These are phyloP conservation scores for Apostasia shenzhenica DNA, from an alignment of 106 monocot species.

Conservation along the genomic window DNA sequence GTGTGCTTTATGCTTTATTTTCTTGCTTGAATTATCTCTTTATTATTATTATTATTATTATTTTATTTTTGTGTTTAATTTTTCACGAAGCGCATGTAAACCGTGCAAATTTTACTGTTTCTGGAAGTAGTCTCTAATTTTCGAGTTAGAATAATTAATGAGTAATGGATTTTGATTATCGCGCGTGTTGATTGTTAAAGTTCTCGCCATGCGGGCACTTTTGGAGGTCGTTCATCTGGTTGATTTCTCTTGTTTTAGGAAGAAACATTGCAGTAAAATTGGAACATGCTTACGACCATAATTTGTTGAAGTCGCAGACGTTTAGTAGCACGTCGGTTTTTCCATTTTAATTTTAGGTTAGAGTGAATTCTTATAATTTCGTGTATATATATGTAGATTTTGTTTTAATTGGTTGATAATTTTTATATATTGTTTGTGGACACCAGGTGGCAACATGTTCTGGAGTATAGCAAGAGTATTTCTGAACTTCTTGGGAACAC, in stretches of 20 bases:
- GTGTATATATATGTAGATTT: too few relatives aligned
- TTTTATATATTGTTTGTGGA: too few relatives aligned
- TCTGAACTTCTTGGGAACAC: constrained; percentile 45
- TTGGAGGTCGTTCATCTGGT: too few relatives aligned
- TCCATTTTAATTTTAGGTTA: too few relatives aligned
- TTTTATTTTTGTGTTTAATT: not conserved
- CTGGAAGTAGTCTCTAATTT: not conserved
- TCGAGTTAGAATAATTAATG: not conserved
- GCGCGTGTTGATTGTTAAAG: not conserved
- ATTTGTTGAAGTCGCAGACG: too few relatives aligned
- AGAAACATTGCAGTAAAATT: too few relatives aligned
- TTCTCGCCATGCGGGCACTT: not conserved
- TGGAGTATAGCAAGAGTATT: constrained; percentile 73
- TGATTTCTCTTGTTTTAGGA: too few relatives aligned
- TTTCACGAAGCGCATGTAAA: not conserved
- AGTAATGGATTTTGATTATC: not conserved
- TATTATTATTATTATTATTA: not conserved
- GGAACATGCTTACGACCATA: too few relatives aligned
- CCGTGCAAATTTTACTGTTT: not conserved
- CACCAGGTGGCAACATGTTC: constrained; percentile 66
- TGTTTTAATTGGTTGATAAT: too few relatives aligned
- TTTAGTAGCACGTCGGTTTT: too few relatives aligned
- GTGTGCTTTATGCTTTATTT: not conserved
- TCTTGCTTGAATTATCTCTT: not conserved
- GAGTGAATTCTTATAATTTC: too few relatives aligned